A percentile compares a stretch with the other conserved stretches of the same genome.
Conservation (phyloP, 768 basidiomycete genomes). For the Sarcomyxa edulis region DNA sequence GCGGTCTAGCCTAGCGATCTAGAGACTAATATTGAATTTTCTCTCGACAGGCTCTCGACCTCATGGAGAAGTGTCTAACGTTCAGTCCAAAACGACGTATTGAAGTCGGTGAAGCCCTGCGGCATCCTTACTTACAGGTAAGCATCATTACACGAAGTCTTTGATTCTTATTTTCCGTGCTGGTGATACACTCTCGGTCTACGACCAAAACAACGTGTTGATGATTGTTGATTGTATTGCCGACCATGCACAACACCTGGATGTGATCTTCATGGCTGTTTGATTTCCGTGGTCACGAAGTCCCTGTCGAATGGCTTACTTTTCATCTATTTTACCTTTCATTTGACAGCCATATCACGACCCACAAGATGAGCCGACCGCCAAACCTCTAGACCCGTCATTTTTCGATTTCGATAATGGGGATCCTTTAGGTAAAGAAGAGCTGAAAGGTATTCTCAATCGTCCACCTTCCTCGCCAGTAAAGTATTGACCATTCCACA, state of each 20-base stretch:
- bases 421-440: conserved; percentile 57
- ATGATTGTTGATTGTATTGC: no score
- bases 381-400: conserved; percentile 64
- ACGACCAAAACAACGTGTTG: no score
- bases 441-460: conserved; percentile 51
- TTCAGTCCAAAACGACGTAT: conserved; percentile 87
- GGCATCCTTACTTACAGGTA: conserved; percentile 86
- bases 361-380: conserved; percentile 82
- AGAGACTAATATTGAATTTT: no score
- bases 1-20: no score
- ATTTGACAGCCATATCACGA: conserved; percentile 77
- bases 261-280: no score
- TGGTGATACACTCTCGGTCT: no score
- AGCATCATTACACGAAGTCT: conserved; percentile 8
- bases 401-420: conserved; percentile 85
- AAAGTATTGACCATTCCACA: conserved; percentile 12
- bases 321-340: neutral
- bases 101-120: conserved; percentile 81
- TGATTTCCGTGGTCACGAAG: no score
- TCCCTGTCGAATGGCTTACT: no score
- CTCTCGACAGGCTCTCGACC: conserved; percentile 54
- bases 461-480: conserved; percentile 4
- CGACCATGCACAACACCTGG: no score
- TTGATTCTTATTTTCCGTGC: neutral
- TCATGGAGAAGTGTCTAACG: conserved; percentile 76